Base-by-base conservation (phyloP, 331 rosid genomes). In the Quercus tomentella region DNA sequence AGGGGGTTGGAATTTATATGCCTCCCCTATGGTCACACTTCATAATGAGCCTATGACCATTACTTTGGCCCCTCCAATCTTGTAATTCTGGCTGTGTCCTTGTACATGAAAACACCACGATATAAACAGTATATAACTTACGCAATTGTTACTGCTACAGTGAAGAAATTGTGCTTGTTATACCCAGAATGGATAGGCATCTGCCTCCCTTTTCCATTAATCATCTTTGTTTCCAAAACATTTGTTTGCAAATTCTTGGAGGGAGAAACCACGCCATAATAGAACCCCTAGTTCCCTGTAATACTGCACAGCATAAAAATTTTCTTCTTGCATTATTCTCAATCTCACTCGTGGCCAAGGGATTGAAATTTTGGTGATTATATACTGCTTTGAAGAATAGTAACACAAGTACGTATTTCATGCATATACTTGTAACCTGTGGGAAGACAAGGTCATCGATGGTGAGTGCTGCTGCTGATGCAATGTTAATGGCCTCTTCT, bases 111-210 rank as follows among this genome's bases (percentile, higher is more conserved):
- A 66, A 31, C 20, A 31, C 71, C 17, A 18, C 49, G 1, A 66
- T 66, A 18, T 18, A 30, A 18, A 20, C 10, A 10, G 54, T 49
- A 56, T 66, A 75, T 22, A 79, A 72, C 94, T 89, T 84, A 93
- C 98, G 96, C 97, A 55, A 95, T 79, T 14, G 99, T 87, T 77
- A 97, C 90, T 74, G 96, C 86, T 52, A 95, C 85, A 72, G 96
- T 93, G 52, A 93, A 14, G 82, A 93, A 95, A 67, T 91, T 93
- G 89, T 74, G 98, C 87, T 85, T 88, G 33, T 90, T 87, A 69
- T 98, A 93, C 33, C 97, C 97, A 70, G 88, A 95, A 86, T 93
- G 98, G 11, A 82, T 81, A 1, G 99, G 97, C 98, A 95, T 93
- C 83, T 93, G 99, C 87, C 99, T 81, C 66, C 98, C 99, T 81